These are phyloP conservation scores for Metroxylon sagu DNA, from an alignment of 176 grass and related monocot genomes.

Conservation along the genomic window DNA sequence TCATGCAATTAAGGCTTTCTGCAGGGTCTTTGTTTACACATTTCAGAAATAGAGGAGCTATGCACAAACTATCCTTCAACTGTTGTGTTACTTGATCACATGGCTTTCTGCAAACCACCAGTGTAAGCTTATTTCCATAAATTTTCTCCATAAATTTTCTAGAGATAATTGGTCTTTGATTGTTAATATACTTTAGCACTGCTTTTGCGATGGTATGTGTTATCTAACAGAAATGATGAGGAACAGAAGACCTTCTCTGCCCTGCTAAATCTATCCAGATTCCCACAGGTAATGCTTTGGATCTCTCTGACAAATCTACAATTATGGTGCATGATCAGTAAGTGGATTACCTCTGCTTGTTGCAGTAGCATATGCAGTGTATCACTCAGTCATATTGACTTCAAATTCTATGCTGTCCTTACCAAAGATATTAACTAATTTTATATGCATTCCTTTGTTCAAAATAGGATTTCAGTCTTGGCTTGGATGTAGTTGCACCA, in stretches of 20 bases:
- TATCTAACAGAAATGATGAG: slow-evolving; percentile 40
- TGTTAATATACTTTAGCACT: background rate
- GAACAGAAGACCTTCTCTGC: slow-evolving; percentile 50
- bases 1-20: background rate
- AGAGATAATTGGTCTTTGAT: background rate
- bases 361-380: background rate
- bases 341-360: background rate
- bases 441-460: background rate
- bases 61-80: slow-evolving; percentile 58
- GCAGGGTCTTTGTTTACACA: slow-evolving; percentile 54
- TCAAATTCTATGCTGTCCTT: background rate
- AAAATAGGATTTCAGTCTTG: no score
- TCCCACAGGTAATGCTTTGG: slow-evolving; percentile 53
- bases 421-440: background rate
- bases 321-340: no score
- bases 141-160: background rate
- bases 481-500: no score
- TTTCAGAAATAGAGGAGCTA: slow-evolving; percentile 71
- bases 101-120: slow-evolving; percentile 90
- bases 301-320: background rate
- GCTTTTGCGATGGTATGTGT: background rate
- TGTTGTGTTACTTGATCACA: slow-evolving; percentile 71
- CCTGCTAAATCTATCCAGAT: slow-evolving; percentile 63
- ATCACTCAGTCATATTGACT: background rate
- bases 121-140: slow-evolving; percentile 26